Evolutionary conservation across 441 rosid genomes (phyloP), one percentile per base, ranked within the genome.

Genomic region (Gossypium lobatum): DNA sequence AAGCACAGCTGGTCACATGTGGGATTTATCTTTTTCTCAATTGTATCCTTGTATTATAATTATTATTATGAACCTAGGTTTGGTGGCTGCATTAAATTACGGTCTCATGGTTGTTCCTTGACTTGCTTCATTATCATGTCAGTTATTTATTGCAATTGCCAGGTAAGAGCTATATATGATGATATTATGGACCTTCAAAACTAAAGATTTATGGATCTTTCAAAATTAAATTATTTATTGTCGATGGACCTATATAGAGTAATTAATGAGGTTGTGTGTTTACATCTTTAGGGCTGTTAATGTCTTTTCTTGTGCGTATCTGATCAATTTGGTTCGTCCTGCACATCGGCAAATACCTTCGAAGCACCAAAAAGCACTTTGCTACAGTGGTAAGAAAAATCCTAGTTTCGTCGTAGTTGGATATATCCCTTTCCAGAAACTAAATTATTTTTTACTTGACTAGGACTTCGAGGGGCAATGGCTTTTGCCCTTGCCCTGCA

Each of bases 401-500:
- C 14, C 13, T 53, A 78, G 60, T 54, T 71, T 64, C 62, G 72
- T 67, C 50, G 10, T 58, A 45, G 50, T 74, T 48, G 54, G 26
- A 26, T 73, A 59, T 31, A 6, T 68, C 4, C 72, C 7, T 48
- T 79, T 59, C 79, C 21, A 63, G 14, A 45, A 66, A 13, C 76
- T 62, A 18, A 59, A 69, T 70, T 67, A 73, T 61, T 10, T 16
- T 80, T 80, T 75, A 62, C 54, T 54, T 81, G 79, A 25, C 21
- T 83, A 95, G 99, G 99, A 63, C 99, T 95, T 86, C 85, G 98
- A 83, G 99, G 99, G 62, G 99, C 99, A 46, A 95, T 95, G 99
- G 99, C 99, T 70, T 95, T 95, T 90, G 99, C 99, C 58, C 97
- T 95, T 85, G 99, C 99, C 76, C 86, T 95, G 87, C 98, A 95